Evolutionary conservation across 2,329 filamentous ascomycete genomes (phyloP).

Genomic region (Fusarium duplospermum): DNA sequence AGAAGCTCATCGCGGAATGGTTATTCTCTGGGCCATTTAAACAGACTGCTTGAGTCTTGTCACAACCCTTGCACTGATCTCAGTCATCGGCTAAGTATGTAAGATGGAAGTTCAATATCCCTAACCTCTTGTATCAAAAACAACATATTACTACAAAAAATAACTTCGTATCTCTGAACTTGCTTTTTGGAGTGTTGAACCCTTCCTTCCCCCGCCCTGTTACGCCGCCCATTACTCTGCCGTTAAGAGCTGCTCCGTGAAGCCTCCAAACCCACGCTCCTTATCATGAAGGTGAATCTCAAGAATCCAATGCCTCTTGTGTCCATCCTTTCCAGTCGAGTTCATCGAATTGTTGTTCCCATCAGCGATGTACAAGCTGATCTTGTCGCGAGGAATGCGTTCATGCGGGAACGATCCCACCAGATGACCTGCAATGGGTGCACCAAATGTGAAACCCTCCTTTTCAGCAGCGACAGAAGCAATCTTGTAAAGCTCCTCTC

Average conservation of each 20-base stretch:
- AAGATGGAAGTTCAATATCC: neutral
- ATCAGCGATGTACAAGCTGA: neutral
- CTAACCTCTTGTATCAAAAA: neutral
- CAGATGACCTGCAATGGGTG: neutral
- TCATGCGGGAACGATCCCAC: neutral
- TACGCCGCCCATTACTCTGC: neutral
- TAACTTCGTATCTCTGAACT: neutral
- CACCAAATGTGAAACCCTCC: neutral
- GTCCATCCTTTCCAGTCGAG: neutral
- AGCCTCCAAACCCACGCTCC: neutral
- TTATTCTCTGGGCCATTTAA: constrained; percentile 43
- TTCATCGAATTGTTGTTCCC: neutral
- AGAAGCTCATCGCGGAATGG: constrained; percentile 23
- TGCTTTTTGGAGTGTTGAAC: neutral
- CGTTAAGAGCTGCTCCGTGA: neutral
- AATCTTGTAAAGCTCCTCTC: neutral
- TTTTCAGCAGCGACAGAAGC: neutral
- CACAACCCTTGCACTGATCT: neutral
- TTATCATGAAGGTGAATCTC: neutral
- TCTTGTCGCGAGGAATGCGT: neutral
- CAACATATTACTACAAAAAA: neutral
- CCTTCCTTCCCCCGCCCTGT: neutral
- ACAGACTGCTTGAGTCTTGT: neutral
- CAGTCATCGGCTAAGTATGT: neutral
- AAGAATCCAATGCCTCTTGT: neutral